Evolutionary conservation across 2,329 filamentous ascomycete genomes (phyloP), one percentile per base, ranked within the genome.

Genomic region (Colletotrichum liaoningense): DNA sequence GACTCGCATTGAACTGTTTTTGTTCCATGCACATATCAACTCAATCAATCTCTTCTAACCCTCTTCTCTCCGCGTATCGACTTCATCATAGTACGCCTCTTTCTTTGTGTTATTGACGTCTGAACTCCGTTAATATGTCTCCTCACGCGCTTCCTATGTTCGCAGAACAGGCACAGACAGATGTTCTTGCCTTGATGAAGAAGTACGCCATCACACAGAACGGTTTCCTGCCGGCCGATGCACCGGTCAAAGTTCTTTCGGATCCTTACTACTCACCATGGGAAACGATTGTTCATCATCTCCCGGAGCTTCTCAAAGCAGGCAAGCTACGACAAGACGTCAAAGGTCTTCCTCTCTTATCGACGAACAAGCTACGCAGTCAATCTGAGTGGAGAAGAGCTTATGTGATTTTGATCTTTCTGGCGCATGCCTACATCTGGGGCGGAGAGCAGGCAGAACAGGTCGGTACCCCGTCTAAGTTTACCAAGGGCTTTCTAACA

Each of bases 341-440:
- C 12, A 87, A 93, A 57, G 80, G 84, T 4, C 84, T 97, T n/a
- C 92, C 93, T 0, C 81, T 94, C 0, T 86, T 98, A 1, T 92
- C 91, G 0, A 93, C 92, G 0, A 86, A 90, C 22, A 85, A 88
- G 6, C 86, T 98, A 6, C 80, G 82, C 4, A 88, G 87, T 2
- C 91, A 94, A 77, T 83, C 89, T 1, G 93, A 97, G 84, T 97
- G 94, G 94, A 88, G 93, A 75, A 88, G 95, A 76, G 95, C 95
- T 68, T 97, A 97, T 81, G 88, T 92, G 3, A 87, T 97, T 8
- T 86, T 98, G 55, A 91, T 89, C 0, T 97, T 97, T 78, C 88
- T 97, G 68, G 88, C 94, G 1, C 95, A 98, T 82, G 92, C 91
- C 11, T 97, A 98, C 82, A 91, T 98, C 24, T 98, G 96, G 96